Percentiles rank a stretch among this genome's conserved stretches.
phyloP scores from a whole-genome alignment of 1,139 yeast genomes.

The Blastobotrys persicus region DNA sequence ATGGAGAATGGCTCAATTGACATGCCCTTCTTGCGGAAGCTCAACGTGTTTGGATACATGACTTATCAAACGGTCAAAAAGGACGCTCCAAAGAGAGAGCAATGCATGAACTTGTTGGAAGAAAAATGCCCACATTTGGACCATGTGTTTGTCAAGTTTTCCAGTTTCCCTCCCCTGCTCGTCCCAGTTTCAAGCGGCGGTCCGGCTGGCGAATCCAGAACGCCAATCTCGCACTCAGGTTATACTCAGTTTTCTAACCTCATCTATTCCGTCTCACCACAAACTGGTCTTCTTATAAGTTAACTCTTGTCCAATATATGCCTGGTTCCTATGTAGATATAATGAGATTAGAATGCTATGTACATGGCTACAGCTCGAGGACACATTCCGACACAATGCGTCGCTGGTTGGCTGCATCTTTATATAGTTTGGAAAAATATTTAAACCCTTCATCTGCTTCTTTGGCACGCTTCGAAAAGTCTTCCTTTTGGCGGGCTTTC shows the following conservation, averaged over 20 bases:
- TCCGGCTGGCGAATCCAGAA: background rate
- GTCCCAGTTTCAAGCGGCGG: constrained; percentile 6
- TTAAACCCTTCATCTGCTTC: constrained; percentile 58
- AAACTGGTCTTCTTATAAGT: background rate
- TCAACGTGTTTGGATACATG: background rate
- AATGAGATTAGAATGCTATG: background rate
- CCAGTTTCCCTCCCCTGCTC: background rate
- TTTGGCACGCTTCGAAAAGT: constrained; percentile 51
- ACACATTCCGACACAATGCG: constrained; percentile 27
- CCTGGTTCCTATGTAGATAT: too few relatives aligned
- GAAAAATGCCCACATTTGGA: background rate
- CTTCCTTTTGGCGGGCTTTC: constrained; percentile 58
- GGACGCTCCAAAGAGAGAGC: constrained; percentile 3
- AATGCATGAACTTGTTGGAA: constrained; percentile 2
- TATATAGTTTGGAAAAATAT: constrained; percentile 57
- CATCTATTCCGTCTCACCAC: constrained; percentile 1
- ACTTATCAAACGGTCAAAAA: constrained; percentile 1
- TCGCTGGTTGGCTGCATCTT: constrained; percentile 33
- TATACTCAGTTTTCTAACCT: background rate
- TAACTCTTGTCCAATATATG: too few relatives aligned
- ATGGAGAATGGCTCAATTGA: background rate
- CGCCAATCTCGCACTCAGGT: constrained; percentile 1
- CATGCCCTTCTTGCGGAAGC: background rate
- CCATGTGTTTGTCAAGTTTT: constrained; percentile 3
- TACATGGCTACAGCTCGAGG: constrained; percentile 19